Base-by-base conservation (phyloP, 208 protist genomes). In the Sergeia podlipaevii region DNA sequence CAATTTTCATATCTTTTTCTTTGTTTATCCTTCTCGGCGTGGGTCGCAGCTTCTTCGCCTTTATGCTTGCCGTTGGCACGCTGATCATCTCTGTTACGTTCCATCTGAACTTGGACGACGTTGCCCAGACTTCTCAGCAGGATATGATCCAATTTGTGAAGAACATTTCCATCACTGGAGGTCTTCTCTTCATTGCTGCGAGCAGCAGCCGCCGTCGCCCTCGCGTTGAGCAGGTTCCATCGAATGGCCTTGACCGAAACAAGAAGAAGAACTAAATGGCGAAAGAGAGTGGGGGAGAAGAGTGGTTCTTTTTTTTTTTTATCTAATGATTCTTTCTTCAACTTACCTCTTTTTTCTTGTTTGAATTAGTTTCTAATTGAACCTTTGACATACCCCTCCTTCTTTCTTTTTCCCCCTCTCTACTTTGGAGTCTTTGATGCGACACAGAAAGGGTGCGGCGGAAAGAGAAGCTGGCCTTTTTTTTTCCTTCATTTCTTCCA, bases 11-110 rank as follows among this genome's bases (percentile, higher is more conserved):
- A 24, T 70, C 68, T 37, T 86, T 87, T 44, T 88, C 86, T 7
- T 65, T 89, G 18, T 89, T 93, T 29, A 85, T 90, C 60, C 45
- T 93, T 4, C 75, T 93, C 17, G 80, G 77, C 13, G 80, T 93
- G 26, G 81, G 82, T 2, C 78, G 86, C 34, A 74, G 70, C 59
- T 90, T 91, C 68, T 91, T 93, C 47, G 56, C 75, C 17, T 79
- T 93, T 33, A 29, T 89, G 36, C 50, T 93, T 50, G 81, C 80
- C 15, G n/a, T 82, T 2, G 46, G 59, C 28, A 70, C 68, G 15
- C n/a, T 70, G 15, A 28, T 84, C 38, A 60, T 82, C 30, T 82
- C 82, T 4, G 46, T 89, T 13, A 58, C 60, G 17, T 82, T 87
- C 51, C 74, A 81, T 66, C 45, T 91, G n/a, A 76, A 88, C 43